Conservation (phyloP, 495 filamentous ascomycete genomes). For the Tirmania nivea region DNA sequence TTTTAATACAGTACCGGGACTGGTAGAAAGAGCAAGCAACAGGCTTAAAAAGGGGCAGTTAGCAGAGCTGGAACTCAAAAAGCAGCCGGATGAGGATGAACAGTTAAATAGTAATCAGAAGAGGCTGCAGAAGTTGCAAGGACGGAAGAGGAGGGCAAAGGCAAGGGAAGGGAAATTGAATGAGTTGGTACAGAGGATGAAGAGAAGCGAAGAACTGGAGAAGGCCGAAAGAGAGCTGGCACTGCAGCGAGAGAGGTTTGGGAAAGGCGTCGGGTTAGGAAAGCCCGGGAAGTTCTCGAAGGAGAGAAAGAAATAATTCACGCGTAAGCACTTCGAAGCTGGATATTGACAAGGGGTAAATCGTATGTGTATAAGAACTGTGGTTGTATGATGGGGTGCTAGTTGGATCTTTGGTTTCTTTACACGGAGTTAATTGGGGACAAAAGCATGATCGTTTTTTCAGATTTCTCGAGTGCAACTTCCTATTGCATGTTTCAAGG, state of each 20-base stretch:
- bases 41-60: conserved; percentile 13
- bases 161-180: conserved; percentile 27
- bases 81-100: conserved; percentile 4
- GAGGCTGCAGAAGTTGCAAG: conserved; percentile 22
- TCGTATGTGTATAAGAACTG: no score
- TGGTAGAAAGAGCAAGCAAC: conserved; percentile 18
- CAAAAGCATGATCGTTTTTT: no score
- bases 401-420: no score
- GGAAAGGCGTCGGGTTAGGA: conserved; percentile 26
- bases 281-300: background rate
- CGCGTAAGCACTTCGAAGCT: no score
- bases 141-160: conserved; percentile 30
- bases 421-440: no score
- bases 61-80: conserved; percentile 4
- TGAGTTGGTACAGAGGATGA: conserved; percentile 41
- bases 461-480: no score
- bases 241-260: conserved; percentile 56
- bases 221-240: conserved; percentile 59
- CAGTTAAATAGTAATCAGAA: conserved; percentile 7
- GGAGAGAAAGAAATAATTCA: conserved; percentile 10
- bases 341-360: no score
- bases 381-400: no score
- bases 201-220: conserved; percentile 46
- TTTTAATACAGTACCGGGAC: conserved; percentile 20
- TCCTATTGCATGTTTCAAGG: no score